Evolutionary conservation across 768 basidiomycete genomes (phyloP).

Genomic region (Mycena venus): DNA sequence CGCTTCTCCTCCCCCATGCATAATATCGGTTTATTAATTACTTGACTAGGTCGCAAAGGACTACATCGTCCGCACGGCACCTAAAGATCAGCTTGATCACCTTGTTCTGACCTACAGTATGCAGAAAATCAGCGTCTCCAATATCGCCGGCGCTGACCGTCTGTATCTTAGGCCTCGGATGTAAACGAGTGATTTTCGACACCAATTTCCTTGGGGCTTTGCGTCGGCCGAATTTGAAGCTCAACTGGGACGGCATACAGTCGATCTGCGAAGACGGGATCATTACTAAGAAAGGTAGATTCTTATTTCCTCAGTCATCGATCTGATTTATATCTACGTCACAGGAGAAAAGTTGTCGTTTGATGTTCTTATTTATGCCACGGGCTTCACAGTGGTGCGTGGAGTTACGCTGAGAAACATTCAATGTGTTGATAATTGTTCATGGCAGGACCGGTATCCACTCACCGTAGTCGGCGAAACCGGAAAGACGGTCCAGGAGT

Average conservation of each 20-base stretch:
- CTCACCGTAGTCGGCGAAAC: slow-evolving; percentile 45
- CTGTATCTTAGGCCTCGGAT: slow-evolving; percentile 56
- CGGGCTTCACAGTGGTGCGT: slow-evolving; percentile 50
- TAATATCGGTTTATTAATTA: neutral
- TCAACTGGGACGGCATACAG: slow-evolving; percentile 58
- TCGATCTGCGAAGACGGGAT: slow-evolving; percentile 57
- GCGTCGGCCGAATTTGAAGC: slow-evolving; percentile 59
- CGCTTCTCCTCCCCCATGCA: neutral
- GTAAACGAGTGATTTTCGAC: slow-evolving; percentile 68
- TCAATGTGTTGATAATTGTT: neutral
- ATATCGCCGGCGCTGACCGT: neutral
- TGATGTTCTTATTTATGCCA: slow-evolving; percentile 57
- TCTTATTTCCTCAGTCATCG: slow-evolving; percentile 12
- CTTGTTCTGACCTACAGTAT: slow-evolving; percentile 66
- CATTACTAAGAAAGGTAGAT: slow-evolving; percentile 53
- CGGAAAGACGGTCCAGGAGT: slow-evolving; percentile 52
- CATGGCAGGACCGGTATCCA: slow-evolving; percentile 49
- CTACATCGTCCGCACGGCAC: slow-evolving; percentile 59
- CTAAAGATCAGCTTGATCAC: slow-evolving; percentile 57
- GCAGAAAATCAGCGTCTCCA: slow-evolving; percentile 10
- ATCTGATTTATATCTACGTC: slow-evolving; percentile 12
- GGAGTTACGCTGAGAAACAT: neutral
- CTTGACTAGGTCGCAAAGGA: slow-evolving; percentile 31
- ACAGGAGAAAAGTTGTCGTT: slow-evolving; percentile 50
- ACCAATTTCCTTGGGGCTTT: slow-evolving; percentile 59